These are phyloP conservation scores for Ceratocystis smalleyi DNA, from an alignment of 2,329 filamentous ascomycete genomes.

Conservation along the genomic window DNA sequence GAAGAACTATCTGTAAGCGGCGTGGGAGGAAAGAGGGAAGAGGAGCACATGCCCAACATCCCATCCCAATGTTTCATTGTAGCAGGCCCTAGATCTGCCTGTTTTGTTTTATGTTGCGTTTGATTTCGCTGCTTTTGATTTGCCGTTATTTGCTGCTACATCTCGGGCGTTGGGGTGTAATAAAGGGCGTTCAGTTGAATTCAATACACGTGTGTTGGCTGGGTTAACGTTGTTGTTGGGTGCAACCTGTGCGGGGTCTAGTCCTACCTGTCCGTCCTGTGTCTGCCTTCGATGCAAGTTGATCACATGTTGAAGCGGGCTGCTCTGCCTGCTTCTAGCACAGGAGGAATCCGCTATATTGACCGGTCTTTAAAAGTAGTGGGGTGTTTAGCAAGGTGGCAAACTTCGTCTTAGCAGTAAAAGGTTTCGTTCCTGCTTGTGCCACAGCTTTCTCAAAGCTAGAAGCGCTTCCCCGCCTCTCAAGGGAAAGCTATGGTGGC, in stretches of 20 bases:
- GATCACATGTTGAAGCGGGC: too few relatives aligned
- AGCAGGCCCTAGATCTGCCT: not conserved
- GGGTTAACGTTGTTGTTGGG: too few relatives aligned
- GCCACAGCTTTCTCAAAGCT: not conserved
- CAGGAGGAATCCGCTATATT: too few relatives aligned
- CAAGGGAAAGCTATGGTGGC: not conserved
- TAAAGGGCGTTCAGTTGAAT: constrained; percentile 9
- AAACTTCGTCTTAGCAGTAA: too few relatives aligned
- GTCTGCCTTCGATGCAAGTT: too few relatives aligned
- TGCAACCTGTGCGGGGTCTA: too few relatives aligned
- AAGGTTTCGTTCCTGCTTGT: not conserved
- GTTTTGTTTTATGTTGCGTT: not conserved
- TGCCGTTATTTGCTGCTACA: not conserved
- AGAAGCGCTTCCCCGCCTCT: not conserved
- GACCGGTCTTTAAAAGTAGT: too few relatives aligned
- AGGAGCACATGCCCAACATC: not conserved
- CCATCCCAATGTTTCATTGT: not conserved
- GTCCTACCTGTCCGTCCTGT: too few relatives aligned
- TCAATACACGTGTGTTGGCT: not conserved
- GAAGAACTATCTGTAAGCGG: constrained; percentile 73
- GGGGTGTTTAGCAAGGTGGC: too few relatives aligned
- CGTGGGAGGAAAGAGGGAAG: not conserved
- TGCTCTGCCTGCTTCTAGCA: too few relatives aligned
- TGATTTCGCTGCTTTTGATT: not conserved
- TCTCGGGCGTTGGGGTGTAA: constrained; percentile 15